These are phyloP conservation scores for Colletotrichum graminicola DNA, from an alignment of 2,329 filamentous ascomycete species.

Conservation along the genomic window DNA sequence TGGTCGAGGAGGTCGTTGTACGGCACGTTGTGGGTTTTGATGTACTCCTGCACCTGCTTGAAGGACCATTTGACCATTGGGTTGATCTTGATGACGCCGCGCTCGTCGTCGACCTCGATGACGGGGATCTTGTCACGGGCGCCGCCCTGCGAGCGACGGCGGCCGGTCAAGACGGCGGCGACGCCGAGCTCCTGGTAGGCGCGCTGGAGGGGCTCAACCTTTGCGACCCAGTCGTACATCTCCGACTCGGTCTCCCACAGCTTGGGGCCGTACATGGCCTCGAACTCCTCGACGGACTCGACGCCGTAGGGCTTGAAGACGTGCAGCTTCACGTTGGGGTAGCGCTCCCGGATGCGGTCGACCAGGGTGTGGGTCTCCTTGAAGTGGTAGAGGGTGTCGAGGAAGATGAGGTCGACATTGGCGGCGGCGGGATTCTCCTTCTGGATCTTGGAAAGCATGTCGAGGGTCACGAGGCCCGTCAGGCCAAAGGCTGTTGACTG, in stretches of 20 bases:
- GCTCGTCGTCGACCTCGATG: conserved; percentile 89
- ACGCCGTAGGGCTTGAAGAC: conserved; percentile 88
- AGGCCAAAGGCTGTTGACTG: conserved; percentile 88
- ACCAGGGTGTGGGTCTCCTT: conserved; percentile 80
- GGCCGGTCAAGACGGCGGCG: conserved; percentile 90
- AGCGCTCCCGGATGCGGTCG: conserved; percentile 79
- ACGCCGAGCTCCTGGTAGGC: conserved; percentile 91
- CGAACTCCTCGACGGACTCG: conserved; percentile 81
- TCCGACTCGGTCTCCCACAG: conserved; percentile 90
- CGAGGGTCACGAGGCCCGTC: conserved; percentile 83
- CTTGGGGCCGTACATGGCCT: conserved; percentile 81
- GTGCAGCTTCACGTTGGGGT: conserved; percentile 85
- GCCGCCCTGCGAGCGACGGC: conserved; percentile 91
- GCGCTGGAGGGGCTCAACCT: conserved; percentile 95
- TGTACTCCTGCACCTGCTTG: conserved; percentile 87
- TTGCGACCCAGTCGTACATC: conserved; percentile 96
- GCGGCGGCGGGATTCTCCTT: conserved; percentile 70
- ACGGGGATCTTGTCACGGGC: conserved; percentile 92
- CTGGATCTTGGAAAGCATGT: conserved; percentile 85
- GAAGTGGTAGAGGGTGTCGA: conserved; percentile 88
- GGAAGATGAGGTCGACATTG: conserved; percentile 78
- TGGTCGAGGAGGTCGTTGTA: conserved; percentile 92
- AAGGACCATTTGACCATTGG: conserved; percentile 96
- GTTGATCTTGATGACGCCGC: conserved; percentile 96
- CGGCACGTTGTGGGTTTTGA: conserved; percentile 87